A percentile compares a stretch with the other conserved stretches of the same genome.
phyloP scores from a whole-genome alignment of 345 rosid species.

The Combretum micranthum region DNA sequence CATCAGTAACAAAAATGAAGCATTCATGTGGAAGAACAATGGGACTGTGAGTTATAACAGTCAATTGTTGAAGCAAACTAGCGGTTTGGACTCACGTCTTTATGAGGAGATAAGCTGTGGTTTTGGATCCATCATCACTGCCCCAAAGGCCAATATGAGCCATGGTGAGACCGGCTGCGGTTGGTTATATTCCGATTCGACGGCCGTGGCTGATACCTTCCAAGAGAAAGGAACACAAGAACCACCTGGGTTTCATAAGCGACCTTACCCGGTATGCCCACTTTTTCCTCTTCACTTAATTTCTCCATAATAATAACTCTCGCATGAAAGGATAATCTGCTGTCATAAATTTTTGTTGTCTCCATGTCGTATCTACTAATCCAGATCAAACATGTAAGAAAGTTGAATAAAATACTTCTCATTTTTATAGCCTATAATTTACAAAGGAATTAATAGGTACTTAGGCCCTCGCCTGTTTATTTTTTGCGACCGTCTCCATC shows the following conservation, averaged over 20 bases:
- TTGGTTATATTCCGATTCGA: constrained; percentile 58
- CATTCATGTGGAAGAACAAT: constrained; percentile 31
- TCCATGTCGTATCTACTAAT: too few species aligned
- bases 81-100: constrained; percentile 27
- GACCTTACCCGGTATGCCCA: constrained; percentile 23
- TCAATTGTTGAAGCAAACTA: constrained; percentile 27
- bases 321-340: neutral
- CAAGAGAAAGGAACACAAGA: constrained; percentile 34
- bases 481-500: too few species aligned
- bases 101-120: constrained; percentile 27
- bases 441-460: too few species aligned
- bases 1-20: constrained; percentile 14
- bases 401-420: too few species aligned
- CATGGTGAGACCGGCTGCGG: constrained; percentile 14
- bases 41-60: constrained; percentile 3
- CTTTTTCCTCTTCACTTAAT: neutral
- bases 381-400: too few species aligned
- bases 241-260: constrained; percentile 33
- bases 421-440: too few species aligned
- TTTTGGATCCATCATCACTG: constrained; percentile 11
- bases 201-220: constrained; percentile 30
- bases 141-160: constrained; percentile 16
- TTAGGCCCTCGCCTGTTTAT: too few species aligned
- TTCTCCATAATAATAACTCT: neutral
- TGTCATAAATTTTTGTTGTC: neutral